Conservation (phyloP, 1,284 basidiomycete genomes). For the Leccinum angustisporum region DNA sequence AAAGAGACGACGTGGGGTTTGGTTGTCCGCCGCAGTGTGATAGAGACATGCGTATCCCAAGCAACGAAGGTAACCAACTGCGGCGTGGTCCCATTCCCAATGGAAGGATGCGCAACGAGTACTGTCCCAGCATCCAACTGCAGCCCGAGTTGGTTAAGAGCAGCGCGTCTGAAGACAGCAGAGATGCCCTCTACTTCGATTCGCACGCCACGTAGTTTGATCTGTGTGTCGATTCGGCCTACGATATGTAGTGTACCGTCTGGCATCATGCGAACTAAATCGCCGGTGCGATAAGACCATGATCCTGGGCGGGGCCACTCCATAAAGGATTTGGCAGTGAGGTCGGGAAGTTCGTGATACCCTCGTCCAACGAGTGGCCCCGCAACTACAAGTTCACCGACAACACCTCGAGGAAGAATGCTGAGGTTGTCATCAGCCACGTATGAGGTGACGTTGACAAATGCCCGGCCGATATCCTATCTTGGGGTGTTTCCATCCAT, state of each 20-base stretch:
- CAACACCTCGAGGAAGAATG: conserved; percentile 44
- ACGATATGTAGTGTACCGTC: conserved; percentile 53
- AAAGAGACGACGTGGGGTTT: conserved; percentile 35
- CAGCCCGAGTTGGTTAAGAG: conserved; percentile 26
- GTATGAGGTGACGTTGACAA: conserved; percentile 39
- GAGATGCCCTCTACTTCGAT: conserved; percentile 56
- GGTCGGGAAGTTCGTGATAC: conserved; percentile 46
- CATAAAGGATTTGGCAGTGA: conserved; percentile 49
- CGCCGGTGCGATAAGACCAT: conserved; percentile 53
- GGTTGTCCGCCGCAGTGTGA: conserved; percentile 39
- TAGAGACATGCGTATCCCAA: conserved; percentile 36
- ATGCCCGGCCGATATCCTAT: conserved; percentile 45
- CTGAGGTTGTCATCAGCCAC: conserved; percentile 41
- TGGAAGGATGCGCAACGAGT: conserved; percentile 47
- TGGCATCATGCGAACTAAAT: conserved; percentile 54
- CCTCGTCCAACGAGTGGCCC: conserved; percentile 54
- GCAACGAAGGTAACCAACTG: conserved; percentile 51
- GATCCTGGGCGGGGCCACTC: conserved; percentile 43
- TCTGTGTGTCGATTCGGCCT: conserved; percentile 56
- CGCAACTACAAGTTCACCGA: conserved; percentile 52
- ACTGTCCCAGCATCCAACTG: conserved; percentile 44
- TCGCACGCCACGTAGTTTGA: conserved; percentile 54
- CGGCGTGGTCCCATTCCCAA: conserved; percentile 37
- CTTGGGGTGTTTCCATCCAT: conserved; percentile 44
- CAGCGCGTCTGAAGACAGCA: conserved; percentile 43